A percentile compares a stretch with the other conserved stretches of the same genome.
Conservation (phyloP, 768 basidiomycete species). For the Galerina sulciceps region DNA sequence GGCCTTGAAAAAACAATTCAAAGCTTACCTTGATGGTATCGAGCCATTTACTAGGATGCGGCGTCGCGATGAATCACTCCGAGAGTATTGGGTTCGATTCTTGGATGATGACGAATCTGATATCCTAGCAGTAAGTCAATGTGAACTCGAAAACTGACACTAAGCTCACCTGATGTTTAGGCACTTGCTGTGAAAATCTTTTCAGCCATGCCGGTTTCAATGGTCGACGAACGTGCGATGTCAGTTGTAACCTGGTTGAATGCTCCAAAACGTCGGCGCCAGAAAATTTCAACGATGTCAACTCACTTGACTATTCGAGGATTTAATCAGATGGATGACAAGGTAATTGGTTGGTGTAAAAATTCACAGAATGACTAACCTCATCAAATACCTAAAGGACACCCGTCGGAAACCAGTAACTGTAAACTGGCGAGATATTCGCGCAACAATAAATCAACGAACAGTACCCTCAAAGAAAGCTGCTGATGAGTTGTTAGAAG, state of each 20-base stretch:
- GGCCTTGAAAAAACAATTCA: not conserved
- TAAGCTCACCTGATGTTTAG: not conserved
- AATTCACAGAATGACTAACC: too few species aligned
- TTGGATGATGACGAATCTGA: not conserved
- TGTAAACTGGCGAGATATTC: not conserved
- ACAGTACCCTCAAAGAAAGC: too few species aligned
- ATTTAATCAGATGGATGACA: not conserved
- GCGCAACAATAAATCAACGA: too few species aligned
- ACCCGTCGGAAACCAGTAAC: not conserved
- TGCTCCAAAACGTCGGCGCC: conserved; percentile 13
- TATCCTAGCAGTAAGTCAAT: not conserved
- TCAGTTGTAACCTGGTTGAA: conserved; percentile 24
- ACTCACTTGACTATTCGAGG: not conserved
- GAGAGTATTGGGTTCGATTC: not conserved
- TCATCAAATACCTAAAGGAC: not conserved
- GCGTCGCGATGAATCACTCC: not conserved
- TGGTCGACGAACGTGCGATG: conserved; percentile 24
- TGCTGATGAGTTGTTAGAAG: too few species aligned
- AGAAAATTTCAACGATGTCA: conserved; percentile 6
- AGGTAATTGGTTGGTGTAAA: too few species aligned
- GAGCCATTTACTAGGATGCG: not conserved
- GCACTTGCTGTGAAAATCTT: conserved; percentile 9
- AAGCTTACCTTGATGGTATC: not conserved
- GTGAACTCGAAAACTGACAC: not conserved
- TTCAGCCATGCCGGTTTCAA: conserved; percentile 15